Base-by-base conservation (phyloP, 148 eudicot species). In the Polygonum maritimum region DNA sequence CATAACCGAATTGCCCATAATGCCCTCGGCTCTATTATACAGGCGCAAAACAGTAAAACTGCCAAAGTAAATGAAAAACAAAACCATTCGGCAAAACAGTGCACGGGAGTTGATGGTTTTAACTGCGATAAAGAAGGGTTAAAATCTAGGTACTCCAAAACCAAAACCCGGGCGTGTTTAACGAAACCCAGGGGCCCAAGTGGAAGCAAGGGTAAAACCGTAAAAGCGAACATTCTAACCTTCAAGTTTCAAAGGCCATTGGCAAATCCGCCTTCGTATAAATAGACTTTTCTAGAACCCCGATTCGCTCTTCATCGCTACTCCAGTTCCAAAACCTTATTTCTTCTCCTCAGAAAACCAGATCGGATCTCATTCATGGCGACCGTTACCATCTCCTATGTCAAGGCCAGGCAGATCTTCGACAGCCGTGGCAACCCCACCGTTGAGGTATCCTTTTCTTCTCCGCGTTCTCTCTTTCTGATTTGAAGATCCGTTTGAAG, bases 341-440 rank as follows among this genome's bases (percentile, higher is more conserved):
- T 31, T 18, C 62, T 62, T 55, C 69, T 54, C 57, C n/a, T 31
- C 73, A 7, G 3, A 11, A 41, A 22, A 45, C 18, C 73, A 51
- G 85, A 82, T 82, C 85, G 10, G 41, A 69, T 31, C 12, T 15
- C 57, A 7, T 15, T 75, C 74, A 93, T 93, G 98, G 94, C 87
- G 22, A 82, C 47, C 1, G 47, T 44, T 44, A 44, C 91, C 72
- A 91, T 94, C 82, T 78, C 79, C 55, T 49, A 21, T 89, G 63
- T 94, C 77, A 85, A 94, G 79, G 98, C 98, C 6, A 85, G 98
- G 35, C 97, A 93, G 89, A 94, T 94, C 91, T 94, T 84, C 80
- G 98, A 94, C 88, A 94, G 98, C 84, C 89, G 98, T 77, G 98
- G 98, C 45, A 94, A 94, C 73, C 98, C 98, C 1, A 94, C 98